phyloP scores from a whole-genome alignment of 2,329 filamentous ascomycete species.

The Hymenoscyphus infarciens region DNA sequence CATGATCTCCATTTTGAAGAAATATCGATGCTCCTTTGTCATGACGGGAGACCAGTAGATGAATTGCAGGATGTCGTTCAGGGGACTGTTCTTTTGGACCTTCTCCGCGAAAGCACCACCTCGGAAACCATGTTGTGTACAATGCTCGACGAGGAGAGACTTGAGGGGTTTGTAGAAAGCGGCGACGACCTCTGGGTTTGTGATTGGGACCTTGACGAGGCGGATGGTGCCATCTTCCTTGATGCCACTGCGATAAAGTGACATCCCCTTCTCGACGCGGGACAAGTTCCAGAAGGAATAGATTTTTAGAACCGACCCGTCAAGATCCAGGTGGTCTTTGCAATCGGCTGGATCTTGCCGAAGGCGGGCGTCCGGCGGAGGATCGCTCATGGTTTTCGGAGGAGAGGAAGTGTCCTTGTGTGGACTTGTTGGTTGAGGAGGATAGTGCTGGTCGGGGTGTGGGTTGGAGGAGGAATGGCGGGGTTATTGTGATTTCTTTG shows the following conservation, averaged over 20 bases:
- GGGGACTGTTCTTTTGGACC: background rate
- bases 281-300: constrained; percentile 9
- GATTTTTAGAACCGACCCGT: background rate
- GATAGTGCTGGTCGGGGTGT: background rate
- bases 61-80: constrained; percentile 12
- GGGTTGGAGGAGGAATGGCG: background rate
- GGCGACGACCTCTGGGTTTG: background rate
- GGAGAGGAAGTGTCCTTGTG: background rate
- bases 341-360: constrained; percentile 5
- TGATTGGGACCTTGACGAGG: background rate
- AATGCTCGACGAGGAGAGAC: background rate
- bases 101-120: constrained; percentile 11
- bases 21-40: constrained; percentile 8
- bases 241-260: background rate
- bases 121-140: background rate
- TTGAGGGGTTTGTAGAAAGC: constrained; percentile 7
- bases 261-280: constrained; percentile 2
- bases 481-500: background rate
- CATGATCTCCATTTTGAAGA: constrained; percentile 5
- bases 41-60: constrained; percentile 10
- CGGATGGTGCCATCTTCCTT: background rate
- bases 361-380: background rate
- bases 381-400: background rate
- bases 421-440: background rate
- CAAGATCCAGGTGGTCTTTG: constrained; percentile 8